phyloP scores from a whole-genome alignment of 345 rosid genomes.

The Lepidium sativum region DNA sequence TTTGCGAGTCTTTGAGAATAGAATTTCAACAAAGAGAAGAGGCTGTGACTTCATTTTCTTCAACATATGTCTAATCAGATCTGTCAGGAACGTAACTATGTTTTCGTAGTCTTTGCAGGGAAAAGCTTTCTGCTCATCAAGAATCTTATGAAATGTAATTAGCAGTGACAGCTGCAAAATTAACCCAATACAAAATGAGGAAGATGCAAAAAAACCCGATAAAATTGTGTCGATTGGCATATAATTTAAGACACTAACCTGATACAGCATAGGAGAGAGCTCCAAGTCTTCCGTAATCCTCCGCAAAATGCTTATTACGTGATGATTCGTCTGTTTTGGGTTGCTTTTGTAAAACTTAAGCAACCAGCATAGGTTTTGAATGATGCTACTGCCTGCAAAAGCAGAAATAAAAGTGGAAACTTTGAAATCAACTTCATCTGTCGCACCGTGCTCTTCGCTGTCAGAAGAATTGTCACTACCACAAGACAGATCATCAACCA shows the following conservation, averaged over 20 bases:
- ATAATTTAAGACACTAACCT: conserved; percentile 38
- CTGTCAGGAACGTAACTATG: conserved; percentile 58
- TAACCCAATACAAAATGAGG: conserved; percentile 3
- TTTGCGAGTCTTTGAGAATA: conserved; percentile 75
- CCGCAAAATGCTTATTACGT: conserved; percentile 52
- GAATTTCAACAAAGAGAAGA: conserved; percentile 87
- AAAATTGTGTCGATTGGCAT: background rate
- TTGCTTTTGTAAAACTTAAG: conserved; percentile 76
- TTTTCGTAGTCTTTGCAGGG: conserved; percentile 51
- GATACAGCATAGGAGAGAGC: conserved; percentile 94
- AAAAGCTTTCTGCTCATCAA: conserved; percentile 63
- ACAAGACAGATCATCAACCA: conserved; percentile 37
- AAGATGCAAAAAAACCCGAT: background rate
- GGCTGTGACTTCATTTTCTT: conserved; percentile 83
- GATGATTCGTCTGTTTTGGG: conserved; percentile 53
- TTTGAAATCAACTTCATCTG: conserved; percentile 85
- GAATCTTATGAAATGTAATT: conserved; percentile 58
- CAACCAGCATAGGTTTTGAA: conserved; percentile 89
- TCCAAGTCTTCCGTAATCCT: conserved; percentile 76
- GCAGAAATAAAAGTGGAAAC: conserved; percentile 69
- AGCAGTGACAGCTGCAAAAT: conserved; percentile 73
- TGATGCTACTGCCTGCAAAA: conserved; percentile 67
- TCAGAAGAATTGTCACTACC: conserved; percentile 58
- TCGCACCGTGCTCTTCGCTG: conserved; percentile 47
- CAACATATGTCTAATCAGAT: conserved; percentile 61